phyloP scores from a whole-genome alignment of 768 basidiomycete genomes.

The Candolleomyces aberdarensis region DNA sequence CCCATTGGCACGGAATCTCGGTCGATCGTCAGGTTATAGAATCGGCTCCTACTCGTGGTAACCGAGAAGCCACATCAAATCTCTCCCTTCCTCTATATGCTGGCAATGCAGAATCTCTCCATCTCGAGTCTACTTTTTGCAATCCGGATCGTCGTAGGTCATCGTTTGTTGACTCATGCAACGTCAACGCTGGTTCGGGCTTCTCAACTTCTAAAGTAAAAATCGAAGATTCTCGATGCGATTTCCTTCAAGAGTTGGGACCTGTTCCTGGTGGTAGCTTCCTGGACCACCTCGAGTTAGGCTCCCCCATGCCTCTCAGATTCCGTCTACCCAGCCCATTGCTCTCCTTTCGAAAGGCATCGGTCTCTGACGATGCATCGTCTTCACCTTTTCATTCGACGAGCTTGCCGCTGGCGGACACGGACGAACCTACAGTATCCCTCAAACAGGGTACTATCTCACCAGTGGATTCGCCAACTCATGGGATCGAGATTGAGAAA shows the following conservation, averaged over 20 bases:
- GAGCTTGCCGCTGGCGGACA: too few species aligned
- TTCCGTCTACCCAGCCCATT: conserved; percentile 1
- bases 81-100: not conserved
- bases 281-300: not conserved
- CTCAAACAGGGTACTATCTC: too few species aligned
- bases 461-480: too few species aligned
- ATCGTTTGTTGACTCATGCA: not conserved
- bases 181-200: not conserved
- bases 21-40: too few species aligned
- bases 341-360: not conserved
- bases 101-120: not conserved
- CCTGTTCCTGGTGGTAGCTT: not conserved
- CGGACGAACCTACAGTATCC: too few species aligned
- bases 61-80: not conserved
- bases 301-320: conserved; percentile 2
- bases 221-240: not conserved
- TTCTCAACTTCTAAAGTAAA: not conserved
- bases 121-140: not conserved
- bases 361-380: not conserved
- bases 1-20: too few species aligned
- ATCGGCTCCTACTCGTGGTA: not conserved
- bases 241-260: not conserved
- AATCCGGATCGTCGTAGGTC: not conserved
- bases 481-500: not conserved
- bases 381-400: not conserved